Percentiles rank a stretch among this genome's conserved stretches.
Conservation (phyloP, 176 grass and related monocot species). For the Melocanna baccifera region DNA sequence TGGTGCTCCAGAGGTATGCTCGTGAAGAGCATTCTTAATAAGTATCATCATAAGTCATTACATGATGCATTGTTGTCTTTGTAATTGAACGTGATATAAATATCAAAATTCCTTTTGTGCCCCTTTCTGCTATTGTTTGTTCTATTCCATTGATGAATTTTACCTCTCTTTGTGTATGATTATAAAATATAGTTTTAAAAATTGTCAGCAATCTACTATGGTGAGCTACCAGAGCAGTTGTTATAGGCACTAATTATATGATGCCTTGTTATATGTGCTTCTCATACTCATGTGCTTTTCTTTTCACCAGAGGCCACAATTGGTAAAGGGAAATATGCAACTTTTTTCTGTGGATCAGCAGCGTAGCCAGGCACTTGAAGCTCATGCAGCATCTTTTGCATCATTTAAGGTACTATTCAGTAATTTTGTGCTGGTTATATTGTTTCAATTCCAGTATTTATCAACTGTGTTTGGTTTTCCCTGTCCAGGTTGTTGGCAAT, state of each 20-base stretch:
- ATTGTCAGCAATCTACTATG: neutral
- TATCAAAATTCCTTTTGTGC: neutral
- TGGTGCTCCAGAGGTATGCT: slow-evolving; percentile 75
- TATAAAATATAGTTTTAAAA: neutral
- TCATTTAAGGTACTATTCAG: slow-evolving; percentile 67
- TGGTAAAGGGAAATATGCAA: slow-evolving; percentile 98
- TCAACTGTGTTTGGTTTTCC: neutral
- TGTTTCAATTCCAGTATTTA: slow-evolving; percentile 2
- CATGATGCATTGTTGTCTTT: neutral
- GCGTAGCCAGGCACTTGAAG: slow-evolving; percentile 98
- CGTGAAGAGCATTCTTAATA: neutral
- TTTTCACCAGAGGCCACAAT: slow-evolving; percentile 74
- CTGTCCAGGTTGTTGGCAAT: slow-evolving; percentile 77
- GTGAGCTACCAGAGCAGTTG: neutral
- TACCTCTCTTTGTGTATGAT: neutral
- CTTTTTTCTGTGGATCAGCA: slow-evolving; percentile 98
- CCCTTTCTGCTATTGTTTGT: neutral
- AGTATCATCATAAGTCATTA: neutral
- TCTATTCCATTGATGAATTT: neutral
- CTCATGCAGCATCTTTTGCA: slow-evolving; percentile 94
- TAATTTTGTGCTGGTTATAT: slow-evolving; percentile 11
- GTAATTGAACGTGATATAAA: neutral
- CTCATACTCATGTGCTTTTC: neutral
- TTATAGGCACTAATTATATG: slow-evolving; percentile 4
- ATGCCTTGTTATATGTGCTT: neutral